These are phyloP conservation scores for Acanthamoeba pearcei DNA, from an alignment of 208 protist genomes.

Conservation along the genomic window DNA sequence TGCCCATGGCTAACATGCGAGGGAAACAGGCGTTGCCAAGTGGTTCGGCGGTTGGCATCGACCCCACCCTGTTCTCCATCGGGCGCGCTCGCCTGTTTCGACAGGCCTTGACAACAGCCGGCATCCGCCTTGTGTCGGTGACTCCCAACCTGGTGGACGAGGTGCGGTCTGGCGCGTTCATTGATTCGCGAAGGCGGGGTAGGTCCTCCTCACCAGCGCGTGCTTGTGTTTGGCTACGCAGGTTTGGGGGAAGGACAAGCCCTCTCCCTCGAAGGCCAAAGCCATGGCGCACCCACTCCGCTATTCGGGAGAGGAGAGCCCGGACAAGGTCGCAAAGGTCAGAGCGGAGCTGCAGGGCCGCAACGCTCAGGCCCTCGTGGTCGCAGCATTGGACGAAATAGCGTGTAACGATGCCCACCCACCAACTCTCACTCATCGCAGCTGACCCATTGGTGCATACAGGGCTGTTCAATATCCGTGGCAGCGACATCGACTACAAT, in stretches of 20 bases:
- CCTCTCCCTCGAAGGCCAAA: conserved; percentile 47
- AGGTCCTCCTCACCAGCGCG: neutral
- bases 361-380: conserved; percentile 73
- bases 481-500: conserved; percentile 84
- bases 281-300: conserved; percentile 67
- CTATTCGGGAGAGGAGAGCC: conserved; percentile 70
- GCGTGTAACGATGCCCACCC: conserved; percentile 67
- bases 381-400: conserved; percentile 82
- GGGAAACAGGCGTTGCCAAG: neutral
- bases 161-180: neutral
- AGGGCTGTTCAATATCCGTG: conserved; percentile 88
- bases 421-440: neutral
- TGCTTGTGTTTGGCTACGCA: neutral
- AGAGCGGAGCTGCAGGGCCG: conserved; percentile 1
- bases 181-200: conserved; percentile 56
- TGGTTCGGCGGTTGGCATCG: conserved; percentile 76
- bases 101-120: neutral
- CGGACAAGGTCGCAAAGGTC: conserved; percentile 76
- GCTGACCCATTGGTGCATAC: conserved; percentile 49
- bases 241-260: conserved; percentile 75
- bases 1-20: neutral
- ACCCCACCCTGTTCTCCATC: conserved; percentile 79
- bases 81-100: conserved; percentile 20
- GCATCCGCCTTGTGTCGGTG: conserved; percentile 25
- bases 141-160: conserved; percentile 28